Evolutionary conservation across 805 yeast genomes (phyloP), one percentile per base, ranked within the genome.

Genomic region (Starmerella riodocensis): DNA sequence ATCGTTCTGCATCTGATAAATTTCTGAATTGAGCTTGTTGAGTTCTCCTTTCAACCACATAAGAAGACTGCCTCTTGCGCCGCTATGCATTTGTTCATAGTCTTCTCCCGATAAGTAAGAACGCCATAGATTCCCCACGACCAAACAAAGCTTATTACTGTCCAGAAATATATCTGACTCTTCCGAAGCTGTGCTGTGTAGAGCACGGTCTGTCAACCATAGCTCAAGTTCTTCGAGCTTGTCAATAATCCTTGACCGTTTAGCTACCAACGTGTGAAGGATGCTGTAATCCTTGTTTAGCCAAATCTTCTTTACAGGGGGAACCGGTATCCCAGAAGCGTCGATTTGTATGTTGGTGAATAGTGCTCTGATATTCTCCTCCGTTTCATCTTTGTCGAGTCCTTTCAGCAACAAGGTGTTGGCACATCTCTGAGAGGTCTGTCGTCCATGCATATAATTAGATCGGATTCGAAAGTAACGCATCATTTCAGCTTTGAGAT

Each of bases 371-470:
- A 86, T 55, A 14, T 62, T 64, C 16, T 64, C 64, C 41, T 73
- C 83, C 29, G 65, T 63, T 29, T 65, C 60, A 32, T 64, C 58
- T 1, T 57, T 62, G 4, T 80, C 75, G 33, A 84, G 61, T 45
- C 80, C 81, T 18, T 83, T 75, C 45, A 86, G 62, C 37, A 85
- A 65, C 41, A 86, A 60, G 2, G 93, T 80, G 53, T 58, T 62
- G 30, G 54, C 37, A 9, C 49, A 26, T 8, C 46, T 37, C 7
- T 46, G 48, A 8, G 45, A 28, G 22, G 35, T 37, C 17, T 49
- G 46, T 4, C 34, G 49, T 24, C 28, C 28, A 58, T 46, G 54
- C 34, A 72, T 50, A 41, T 62, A 64, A 3, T 58, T 42, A 29
- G 72, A 71, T 46, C 76, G 59, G 28, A 75, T 66, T 29, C 61